Evolutionary conservation across 2,329 filamentous ascomycete genomes (phyloP).

Genomic region (Penicillium occitanis): DNA sequence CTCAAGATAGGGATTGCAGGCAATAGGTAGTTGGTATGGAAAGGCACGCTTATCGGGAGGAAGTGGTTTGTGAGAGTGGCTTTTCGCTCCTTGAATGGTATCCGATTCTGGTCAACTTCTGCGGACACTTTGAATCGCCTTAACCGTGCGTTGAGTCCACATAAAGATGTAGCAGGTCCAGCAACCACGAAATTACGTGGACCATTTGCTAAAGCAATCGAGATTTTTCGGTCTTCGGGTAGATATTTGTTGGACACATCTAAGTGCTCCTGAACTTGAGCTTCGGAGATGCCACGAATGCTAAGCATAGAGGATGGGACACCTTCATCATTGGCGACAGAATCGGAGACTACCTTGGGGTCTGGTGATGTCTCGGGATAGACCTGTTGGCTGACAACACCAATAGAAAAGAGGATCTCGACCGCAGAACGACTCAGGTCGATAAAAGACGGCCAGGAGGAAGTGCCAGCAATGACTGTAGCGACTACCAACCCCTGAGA

Average conservation of each 20-base stretch:
- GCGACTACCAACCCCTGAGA: constrained; percentile 3
- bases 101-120: background rate
- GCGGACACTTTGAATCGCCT: constrained; percentile 60
- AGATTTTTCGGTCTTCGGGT: constrained; percentile 85
- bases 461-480: background rate
- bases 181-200: constrained; percentile 95
- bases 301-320: background rate
- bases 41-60: background rate
- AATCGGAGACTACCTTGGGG: background rate
- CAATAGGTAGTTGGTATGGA: background rate
- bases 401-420: background rate
- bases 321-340: background rate
- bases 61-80: background rate
- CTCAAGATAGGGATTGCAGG: constrained; percentile 57
- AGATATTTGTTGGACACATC: constrained; percentile 4
- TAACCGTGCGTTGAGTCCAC: constrained; percentile 97
- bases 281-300: constrained; percentile 4
- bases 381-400: background rate
- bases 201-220: constrained; percentile 93
- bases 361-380: constrained; percentile 3
- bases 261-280: background rate
- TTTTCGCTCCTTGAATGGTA: background rate
- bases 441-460: background rate
- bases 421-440: background rate
- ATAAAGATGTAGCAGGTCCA: constrained; percentile 89